phyloP scores from a whole-genome alignment of 352 stramenopile genomes.

The Globisporangium irregulare region DNA sequence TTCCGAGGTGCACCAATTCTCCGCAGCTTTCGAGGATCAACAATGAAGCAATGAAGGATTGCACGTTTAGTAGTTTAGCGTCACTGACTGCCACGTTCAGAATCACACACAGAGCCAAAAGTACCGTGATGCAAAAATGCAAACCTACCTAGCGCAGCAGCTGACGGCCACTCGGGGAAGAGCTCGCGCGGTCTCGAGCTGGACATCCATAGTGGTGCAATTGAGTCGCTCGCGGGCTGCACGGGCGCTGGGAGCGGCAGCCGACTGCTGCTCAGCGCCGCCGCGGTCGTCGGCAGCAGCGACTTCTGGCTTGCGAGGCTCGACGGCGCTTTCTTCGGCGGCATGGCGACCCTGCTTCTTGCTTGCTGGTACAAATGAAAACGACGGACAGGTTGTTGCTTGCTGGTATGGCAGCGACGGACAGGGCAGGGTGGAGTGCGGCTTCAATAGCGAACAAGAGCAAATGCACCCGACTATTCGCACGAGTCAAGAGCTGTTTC shows the following conservation, averaged over 20 bases:
- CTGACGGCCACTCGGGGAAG: slow-evolving; percentile 65
- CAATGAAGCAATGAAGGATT: neutral
- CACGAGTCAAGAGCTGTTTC: too few relatives aligned
- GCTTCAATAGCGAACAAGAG: too few relatives aligned
- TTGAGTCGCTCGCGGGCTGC: slow-evolving; percentile 28
- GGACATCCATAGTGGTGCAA: slow-evolving; percentile 45
- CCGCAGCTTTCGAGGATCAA: slow-evolving; percentile 22
- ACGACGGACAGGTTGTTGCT: too few relatives aligned
- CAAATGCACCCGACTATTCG: too few relatives aligned
- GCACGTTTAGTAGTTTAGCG: neutral
- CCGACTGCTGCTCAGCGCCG: slow-evolving; percentile 2
- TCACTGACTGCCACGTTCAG: neutral
- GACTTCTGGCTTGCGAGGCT: slow-evolving; percentile 16
- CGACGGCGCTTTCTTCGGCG: slow-evolving; percentile 17
- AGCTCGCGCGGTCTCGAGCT: slow-evolving; percentile 28
- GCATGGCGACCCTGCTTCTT: slow-evolving; percentile 1
- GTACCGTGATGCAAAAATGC: neutral
- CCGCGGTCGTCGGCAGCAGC: slow-evolving; percentile 6
- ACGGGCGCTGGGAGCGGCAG: slow-evolving; percentile 25
- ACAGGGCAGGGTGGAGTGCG: too few relatives aligned
- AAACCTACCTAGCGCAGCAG: slow-evolving; percentile 16
- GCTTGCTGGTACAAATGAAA: too few relatives aligned
- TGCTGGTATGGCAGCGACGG: too few relatives aligned
- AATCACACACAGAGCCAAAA: neutral
- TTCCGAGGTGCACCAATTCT: slow-evolving; percentile 47